A percentile compares a stretch with the other conserved stretches of the same genome.
phyloP scores from a whole-genome alignment of 2,329 filamentous ascomycete genomes.

The Penicillium sp. region DNA sequence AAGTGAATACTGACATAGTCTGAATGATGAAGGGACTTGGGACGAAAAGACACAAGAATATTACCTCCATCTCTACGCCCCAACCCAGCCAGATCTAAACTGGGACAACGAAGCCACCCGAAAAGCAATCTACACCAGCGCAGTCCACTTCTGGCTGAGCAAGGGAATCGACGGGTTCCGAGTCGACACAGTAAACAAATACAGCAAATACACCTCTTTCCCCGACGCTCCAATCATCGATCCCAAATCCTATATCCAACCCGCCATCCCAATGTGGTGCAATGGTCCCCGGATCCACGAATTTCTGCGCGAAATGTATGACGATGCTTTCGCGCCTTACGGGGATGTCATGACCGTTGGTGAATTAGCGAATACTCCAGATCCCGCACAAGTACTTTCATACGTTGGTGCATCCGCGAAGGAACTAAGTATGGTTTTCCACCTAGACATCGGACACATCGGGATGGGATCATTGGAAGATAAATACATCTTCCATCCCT shows the following conservation, averaged over 20 bases:
- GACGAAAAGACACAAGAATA: conserved; percentile 71
- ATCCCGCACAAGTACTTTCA: conserved; percentile 59
- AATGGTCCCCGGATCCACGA: conserved; percentile 73
- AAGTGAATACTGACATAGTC: no score
- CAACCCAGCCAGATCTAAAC: conserved; percentile 76
- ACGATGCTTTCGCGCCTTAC: conserved; percentile 57
- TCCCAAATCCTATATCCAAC: conserved; percentile 52
- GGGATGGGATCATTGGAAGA: conserved; percentile 53
- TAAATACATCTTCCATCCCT: conserved; percentile 50
- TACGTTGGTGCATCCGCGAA: conserved; percentile 64
- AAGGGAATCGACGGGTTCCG: conserved; percentile 72
- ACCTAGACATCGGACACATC: conserved; percentile 56
- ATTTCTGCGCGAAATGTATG: conserved; percentile 67
- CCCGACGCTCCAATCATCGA: conserved; percentile 62
- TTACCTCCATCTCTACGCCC: conserved; percentile 74
- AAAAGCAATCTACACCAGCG: conserved; percentile 67
- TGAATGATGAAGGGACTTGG: conserved; percentile 66
- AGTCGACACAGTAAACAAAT: conserved; percentile 70
- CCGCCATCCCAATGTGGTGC: conserved; percentile 61
- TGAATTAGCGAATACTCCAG: conserved; percentile 68
- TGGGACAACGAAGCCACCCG: conserved; percentile 72
- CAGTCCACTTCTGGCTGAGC: conserved; percentile 76
- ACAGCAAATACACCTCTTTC: conserved; percentile 53
- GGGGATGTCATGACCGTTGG: conserved; percentile 74
- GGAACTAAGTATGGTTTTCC: conserved; percentile 72